phyloP scores from a whole-genome alignment of 495 filamentous ascomycete species.

The Hyaloscypha finlandica region DNA sequence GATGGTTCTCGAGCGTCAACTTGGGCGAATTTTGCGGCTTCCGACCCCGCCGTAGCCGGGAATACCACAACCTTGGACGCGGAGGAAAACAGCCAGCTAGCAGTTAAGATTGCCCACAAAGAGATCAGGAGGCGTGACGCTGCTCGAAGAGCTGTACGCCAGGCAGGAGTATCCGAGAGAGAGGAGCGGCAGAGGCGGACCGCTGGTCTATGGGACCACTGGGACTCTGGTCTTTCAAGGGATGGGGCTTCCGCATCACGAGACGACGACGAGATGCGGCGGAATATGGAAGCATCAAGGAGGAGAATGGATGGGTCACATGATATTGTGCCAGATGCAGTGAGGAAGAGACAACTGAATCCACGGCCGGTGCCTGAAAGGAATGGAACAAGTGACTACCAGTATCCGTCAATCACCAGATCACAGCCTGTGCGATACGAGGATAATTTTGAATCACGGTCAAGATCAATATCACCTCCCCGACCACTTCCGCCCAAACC shows the following conservation, averaged over 20 bases:
- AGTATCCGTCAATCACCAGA: constrained; percentile 51
- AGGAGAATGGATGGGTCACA: constrained; percentile 41
- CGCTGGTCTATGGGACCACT: constrained; percentile 66
- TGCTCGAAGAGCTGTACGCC: constrained; percentile 44
- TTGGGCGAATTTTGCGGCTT: constrained; percentile 42
- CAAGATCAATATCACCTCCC: constrained; percentile 14
- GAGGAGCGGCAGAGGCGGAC: constrained; percentile 56
- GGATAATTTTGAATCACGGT: constrained; percentile 15
- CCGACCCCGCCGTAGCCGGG: constrained; percentile 50
- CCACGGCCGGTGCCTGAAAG: constrained; percentile 14
- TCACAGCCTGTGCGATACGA: constrained; percentile 47
- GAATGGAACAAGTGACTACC: constrained; percentile 37
- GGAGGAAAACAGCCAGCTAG: constrained; percentile 70
- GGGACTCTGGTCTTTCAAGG: constrained; percentile 37
- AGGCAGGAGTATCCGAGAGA: constrained; percentile 54
- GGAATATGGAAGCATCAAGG: constrained; percentile 51
- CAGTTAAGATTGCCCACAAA: constrained; percentile 72
- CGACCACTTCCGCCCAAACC: constrained; percentile 44
- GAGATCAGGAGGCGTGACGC: constrained; percentile 66
- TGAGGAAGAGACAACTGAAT: constrained; percentile 14
- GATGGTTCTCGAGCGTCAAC: constrained; percentile 20
- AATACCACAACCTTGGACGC: constrained; percentile 59
- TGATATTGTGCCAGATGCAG: constrained; percentile 24
- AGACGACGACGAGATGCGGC: constrained; percentile 46
- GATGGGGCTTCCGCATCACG: constrained; percentile 25